Percentiles rank a stretch among this genome's conserved stretches.
These are phyloP conservation scores for Bisporella sp. DNA, from an alignment of 2,329 filamentous ascomycete species.

Conservation along the genomic window DNA sequence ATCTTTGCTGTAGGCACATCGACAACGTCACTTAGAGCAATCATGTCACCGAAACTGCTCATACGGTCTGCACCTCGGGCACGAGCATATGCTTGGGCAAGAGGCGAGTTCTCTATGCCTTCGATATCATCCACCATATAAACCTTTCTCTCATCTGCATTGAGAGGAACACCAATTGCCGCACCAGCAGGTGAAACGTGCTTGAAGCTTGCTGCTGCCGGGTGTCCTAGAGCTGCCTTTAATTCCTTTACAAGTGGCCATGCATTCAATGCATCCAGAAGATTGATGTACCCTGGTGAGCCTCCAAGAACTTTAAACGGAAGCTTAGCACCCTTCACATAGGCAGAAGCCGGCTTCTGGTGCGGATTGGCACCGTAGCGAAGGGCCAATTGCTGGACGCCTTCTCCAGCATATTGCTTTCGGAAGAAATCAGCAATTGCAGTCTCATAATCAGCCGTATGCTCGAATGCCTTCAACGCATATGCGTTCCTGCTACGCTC, in stretches of 20 bases:
- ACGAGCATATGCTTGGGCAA: conserved; percentile 93
- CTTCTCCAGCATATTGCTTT: conserved; percentile 86
- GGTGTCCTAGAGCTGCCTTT: conserved; percentile 76
- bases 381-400: conserved; percentile 74
- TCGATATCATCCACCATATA: conserved; percentile 97
- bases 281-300: conserved; percentile 92
- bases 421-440: conserved; percentile 97
- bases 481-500: conserved; percentile 82
- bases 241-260: conserved; percentile 97
- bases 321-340: conserved; percentile 61
- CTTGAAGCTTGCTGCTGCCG: conserved; percentile 97
- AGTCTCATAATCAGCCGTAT: conserved; percentile 93
- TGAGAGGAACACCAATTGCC: conserved; percentile 84
- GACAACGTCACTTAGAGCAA: conserved; percentile 84
- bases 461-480: conserved; percentile 95
- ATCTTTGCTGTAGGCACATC: conserved; percentile 94
- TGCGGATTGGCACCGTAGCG: conserved; percentile 97
- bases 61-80: conserved; percentile 95
- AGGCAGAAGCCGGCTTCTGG: conserved; percentile 92
- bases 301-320: conserved; percentile 95
- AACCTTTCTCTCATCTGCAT: conserved; percentile 84
- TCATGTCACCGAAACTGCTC: conserved; percentile 97
- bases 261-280: conserved; percentile 91
- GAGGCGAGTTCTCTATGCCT: conserved; percentile 74
- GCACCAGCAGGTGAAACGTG: conserved; percentile 96